Base-by-base conservation (phyloP, 2,329 filamentous ascomycete species). In the Penicillium sclerotigenum region DNA sequence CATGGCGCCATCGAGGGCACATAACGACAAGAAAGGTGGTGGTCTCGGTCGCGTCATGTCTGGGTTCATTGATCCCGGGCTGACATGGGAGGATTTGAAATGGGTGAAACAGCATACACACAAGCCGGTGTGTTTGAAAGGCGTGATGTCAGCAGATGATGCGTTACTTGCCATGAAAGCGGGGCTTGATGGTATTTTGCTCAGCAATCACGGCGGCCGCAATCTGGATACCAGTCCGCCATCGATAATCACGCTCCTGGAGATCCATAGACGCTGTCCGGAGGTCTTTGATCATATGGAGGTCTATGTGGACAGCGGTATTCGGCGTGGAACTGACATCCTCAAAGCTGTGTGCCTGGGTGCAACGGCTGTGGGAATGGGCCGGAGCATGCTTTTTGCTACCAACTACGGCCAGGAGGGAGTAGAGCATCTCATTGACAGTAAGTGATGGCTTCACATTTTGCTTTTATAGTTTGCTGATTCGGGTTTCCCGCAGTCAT, bases 201-300 rank as follows among this genome's bases (percentile, higher is more conserved):
- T 86, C 33, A 82, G 79, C 57, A 86, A 85, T 58, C 83, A 85
- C 53, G 83, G 83, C 18, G 83, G 83, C 3, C 73, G 83, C 28
- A 80, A 81, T 1, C 71, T 83, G 1, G 82, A 85, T 49, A 81
- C 79, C 31, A 75, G 70, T 40, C 80, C 67, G 29, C 77, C 81
- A 0, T 76, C 77, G 0, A 79, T 83, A 7, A 70, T 83, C 18
- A 79, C 80, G 0, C 71, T 83, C 0, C 66, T 83, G 2, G 81
- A 83, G 60, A 75, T 83, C 14, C 78, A 83, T 14, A 75, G 68
- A 42, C 71, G 72, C 10, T 82, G 76, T 52, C 81, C 81, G 0
- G 77, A 81, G 55, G 74, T 80, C 0, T 80, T 81, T 56, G 72
- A 74, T 28, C 72, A 72, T 45, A 74, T 83, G 62, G 79, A 83